A percentile compares a stretch with the other conserved stretches of the same genome.
These are phyloP conservation scores for Ophiostoma himal-ulmi DNA, from an alignment of 2,329 filamentous ascomycete species.

Conservation along the genomic window DNA sequence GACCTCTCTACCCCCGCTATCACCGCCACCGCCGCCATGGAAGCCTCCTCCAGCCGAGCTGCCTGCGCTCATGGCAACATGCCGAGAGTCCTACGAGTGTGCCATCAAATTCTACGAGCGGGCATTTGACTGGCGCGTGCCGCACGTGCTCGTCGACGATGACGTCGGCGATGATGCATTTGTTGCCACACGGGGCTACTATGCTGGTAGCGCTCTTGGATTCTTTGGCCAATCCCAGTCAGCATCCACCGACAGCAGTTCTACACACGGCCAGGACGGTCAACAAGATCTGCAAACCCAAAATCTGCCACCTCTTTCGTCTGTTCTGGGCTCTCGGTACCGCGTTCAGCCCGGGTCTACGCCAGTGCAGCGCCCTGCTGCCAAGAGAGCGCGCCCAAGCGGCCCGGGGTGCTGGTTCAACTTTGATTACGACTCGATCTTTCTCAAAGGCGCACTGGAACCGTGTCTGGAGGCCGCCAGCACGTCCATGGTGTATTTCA, in stretches of 20 bases:
- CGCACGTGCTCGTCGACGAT: conserved; percentile 34
- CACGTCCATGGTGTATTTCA: conserved; percentile 45
- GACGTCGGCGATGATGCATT: neutral
- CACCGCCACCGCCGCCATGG: conserved; percentile 21
- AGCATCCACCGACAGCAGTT: neutral
- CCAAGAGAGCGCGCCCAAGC: neutral
- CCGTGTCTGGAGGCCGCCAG: conserved; percentile 43
- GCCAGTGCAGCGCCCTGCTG: neutral
- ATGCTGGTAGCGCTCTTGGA: neutral
- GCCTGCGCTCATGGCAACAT: conserved; percentile 42
- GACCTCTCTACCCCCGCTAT: conserved; percentile 28
- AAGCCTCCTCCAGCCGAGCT: conserved; percentile 24
- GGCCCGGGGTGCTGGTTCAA: conserved; percentile 39
- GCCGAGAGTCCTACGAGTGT: conserved; percentile 40
- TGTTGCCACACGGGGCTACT: neutral
- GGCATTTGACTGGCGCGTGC: conserved; percentile 44
- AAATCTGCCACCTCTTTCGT: neutral
- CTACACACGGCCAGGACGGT: neutral
- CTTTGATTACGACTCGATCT: conserved; percentile 42
- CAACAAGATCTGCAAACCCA: neutral
- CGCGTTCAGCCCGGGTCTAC: neutral
- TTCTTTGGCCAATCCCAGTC: neutral
- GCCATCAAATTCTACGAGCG: conserved; percentile 42
- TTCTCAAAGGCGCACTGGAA: conserved; percentile 45
- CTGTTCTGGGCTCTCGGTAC: neutral